Evolutionary conservation across 108 stramenopile genomes (phyloP), one percentile per base, ranked within the genome.

Genomic region (Stephanodiscus triporus): DNA sequence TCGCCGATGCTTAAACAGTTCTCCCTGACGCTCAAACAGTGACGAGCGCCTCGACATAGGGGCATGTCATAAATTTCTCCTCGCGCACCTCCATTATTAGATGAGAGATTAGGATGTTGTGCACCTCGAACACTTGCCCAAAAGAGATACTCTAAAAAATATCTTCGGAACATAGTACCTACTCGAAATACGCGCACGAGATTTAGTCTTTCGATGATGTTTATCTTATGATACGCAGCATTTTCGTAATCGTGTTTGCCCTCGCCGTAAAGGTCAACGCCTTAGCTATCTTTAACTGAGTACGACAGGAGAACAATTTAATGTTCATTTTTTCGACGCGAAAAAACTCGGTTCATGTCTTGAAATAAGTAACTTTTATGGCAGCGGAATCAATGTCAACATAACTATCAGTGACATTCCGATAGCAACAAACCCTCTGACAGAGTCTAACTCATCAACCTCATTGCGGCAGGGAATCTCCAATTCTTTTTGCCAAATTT

Each of bases 391-490:
- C 50, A 91, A 43, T 6, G 68, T 71, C 42, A 91, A 50, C 4
- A 75, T 50, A 2, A 88, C 87, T 29, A 88, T 9, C n/a, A 87
- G 32, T 22, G 78, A 73, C 29, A 63, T 65, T 11, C 61, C 71
- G 67, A 91, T 85, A 11, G 82, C 89, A 29, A 88, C 13, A 19
- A 86, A 55, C 40, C 77, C 89, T 58, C 89, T 53, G 0, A 60
- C 34, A 8, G 78, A 43, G 63, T 87, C 86, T 3, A 92, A 26
- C 60, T 88, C 87, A 27, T 88, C 86, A n/a, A 89, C 87, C 65
- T 93, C 92, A 38, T 89, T 87, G 14, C 70, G 66, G 13, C 77
- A 69, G 20, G 90, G 90, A 50, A 86, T 56, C 49, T 93, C 92
- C 0, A 84, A 53, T n/a, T 91, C 88, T 37, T 78, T 75, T 61